Conservation (phyloP, 179 eudicot genomes). For the Beta macrorhiza region DNA sequence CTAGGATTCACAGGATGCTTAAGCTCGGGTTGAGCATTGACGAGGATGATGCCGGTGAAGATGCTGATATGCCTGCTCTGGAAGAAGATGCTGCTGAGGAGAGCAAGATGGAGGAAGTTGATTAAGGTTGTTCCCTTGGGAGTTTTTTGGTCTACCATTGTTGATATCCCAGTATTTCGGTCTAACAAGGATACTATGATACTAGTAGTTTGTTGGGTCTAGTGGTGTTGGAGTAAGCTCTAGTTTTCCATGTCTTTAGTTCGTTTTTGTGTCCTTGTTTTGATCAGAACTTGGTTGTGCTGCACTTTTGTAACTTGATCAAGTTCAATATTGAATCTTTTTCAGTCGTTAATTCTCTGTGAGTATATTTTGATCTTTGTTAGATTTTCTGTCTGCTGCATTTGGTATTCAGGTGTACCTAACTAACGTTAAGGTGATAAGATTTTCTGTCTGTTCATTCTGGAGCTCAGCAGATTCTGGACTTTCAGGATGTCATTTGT, state of each 20-base stretch:
- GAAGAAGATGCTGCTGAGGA: conserved; percentile 71
- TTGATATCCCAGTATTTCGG: neutral
- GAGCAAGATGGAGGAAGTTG: conserved; percentile 87
- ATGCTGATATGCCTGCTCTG: conserved; percentile 65
- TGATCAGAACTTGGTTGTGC: neutral
- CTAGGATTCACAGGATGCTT: conserved; percentile 75
- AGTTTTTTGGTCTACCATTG: neutral
- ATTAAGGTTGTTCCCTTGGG: conserved; percentile 16
- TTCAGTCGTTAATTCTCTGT: too few relatives aligned
- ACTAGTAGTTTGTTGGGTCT: neutral
- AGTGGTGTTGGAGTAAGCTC: neutral
- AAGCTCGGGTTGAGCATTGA: conserved; percentile 76
- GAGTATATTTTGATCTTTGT: too few relatives aligned
- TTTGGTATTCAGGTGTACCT: too few relatives aligned
- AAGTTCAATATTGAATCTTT: too few relatives aligned
- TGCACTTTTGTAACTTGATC: too few relatives aligned
- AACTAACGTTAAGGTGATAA: too few relatives aligned
- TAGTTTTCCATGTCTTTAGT: neutral
- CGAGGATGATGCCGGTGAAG: conserved; percentile 56
- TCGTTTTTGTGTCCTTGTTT: neutral
- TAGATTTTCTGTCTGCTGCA: too few relatives aligned
- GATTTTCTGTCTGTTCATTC: too few relatives aligned
- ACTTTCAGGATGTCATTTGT: too few relatives aligned
- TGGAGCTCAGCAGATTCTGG: too few relatives aligned
- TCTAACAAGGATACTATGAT: neutral